These are phyloP conservation scores for Forsythia suspensa DNA, from an alignment of 257 asterid genomes.

Conservation along the genomic window DNA sequence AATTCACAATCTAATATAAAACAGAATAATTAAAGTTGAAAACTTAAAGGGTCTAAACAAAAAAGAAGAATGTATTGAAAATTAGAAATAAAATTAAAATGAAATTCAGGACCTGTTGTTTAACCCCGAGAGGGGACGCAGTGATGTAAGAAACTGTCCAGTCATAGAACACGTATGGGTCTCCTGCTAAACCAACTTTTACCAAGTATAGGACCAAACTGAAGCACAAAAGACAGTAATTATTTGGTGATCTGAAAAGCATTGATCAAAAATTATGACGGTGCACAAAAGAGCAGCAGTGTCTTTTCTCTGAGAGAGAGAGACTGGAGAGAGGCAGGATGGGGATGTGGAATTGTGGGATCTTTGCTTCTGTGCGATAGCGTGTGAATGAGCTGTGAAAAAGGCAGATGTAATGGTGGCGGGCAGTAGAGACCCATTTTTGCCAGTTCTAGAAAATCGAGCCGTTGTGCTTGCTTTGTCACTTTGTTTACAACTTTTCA, in stretches of 20 bases:
- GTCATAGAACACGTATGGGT: conserved; percentile 73
- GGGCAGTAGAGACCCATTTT: conserved; percentile 15
- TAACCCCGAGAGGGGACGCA: conserved; percentile 85
- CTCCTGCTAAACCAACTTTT: conserved; percentile 48
- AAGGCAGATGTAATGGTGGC: conserved; percentile 27
- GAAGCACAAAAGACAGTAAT: conserved; percentile 34
- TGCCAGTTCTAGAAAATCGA: conserved; percentile 17
- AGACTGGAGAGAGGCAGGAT: neutral
- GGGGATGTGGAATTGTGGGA: neutral
- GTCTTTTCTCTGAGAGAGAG: neutral
- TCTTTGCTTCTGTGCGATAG: conserved; percentile 1
- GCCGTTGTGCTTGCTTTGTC: conserved; percentile 25
- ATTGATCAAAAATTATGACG: conserved; percentile 40
- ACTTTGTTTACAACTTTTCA: neutral
- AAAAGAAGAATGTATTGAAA: neutral
- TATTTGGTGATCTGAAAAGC: conserved; percentile 42
- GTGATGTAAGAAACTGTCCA: conserved; percentile 84
- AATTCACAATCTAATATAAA: neutral
- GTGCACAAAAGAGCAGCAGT: neutral
- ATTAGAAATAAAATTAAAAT: neutral
- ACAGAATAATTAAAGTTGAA: neutral
- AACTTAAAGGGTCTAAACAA: neutral
- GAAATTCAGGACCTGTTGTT: conserved; percentile 59
- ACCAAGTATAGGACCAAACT: conserved; percentile 38
- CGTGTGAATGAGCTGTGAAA: conserved; percentile 6